These are phyloP conservation scores for Collybia sp. DNA, from an alignment of 768 basidiomycete genomes.

Conservation along the genomic window DNA sequence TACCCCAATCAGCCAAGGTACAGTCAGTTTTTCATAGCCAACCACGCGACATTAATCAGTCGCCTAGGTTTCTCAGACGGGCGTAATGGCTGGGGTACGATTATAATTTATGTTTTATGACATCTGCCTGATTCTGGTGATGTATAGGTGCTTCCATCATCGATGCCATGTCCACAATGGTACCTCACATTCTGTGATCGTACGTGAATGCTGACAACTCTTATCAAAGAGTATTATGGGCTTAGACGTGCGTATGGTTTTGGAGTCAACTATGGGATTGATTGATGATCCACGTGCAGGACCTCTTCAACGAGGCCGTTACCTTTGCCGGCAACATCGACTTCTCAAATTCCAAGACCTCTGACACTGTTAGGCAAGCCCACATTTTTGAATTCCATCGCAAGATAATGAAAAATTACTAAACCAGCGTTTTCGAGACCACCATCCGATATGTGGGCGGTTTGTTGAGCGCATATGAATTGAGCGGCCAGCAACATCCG, in stretches of 20 bases:
- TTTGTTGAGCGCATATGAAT: constrained; percentile 63
- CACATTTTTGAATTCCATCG: background rate
- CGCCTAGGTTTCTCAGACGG: constrained; percentile 14
- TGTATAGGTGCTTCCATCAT: constrained; percentile 50
- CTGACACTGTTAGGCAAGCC: constrained; percentile 35
- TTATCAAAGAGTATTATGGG: constrained; percentile 41
- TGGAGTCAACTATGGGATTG: background rate
- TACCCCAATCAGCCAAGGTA: constrained; percentile 39
- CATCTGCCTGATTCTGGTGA: constrained; percentile 9
- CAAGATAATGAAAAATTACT: background rate
- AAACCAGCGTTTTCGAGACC: constrained; percentile 63
- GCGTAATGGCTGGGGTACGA: constrained; percentile 26
- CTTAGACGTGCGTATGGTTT: constrained; percentile 23
- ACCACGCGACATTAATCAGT: too few species aligned
- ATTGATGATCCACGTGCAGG: constrained; percentile 16
- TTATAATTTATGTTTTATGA: constrained; percentile 31
- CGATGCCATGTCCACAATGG: constrained; percentile 51
- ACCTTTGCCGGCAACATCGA: constrained; percentile 35
- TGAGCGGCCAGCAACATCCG: constrained; percentile 47
- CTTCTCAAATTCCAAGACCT: constrained; percentile 38
- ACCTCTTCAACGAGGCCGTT: constrained; percentile 42
- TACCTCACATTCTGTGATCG: constrained; percentile 7
- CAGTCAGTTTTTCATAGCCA: background rate
- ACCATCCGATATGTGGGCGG: constrained; percentile 73
- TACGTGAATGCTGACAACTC: background rate